Evolutionary conservation across 1,139 yeast genomes (phyloP).

Genomic region (Casaregolazyma lundiana): DNA sequence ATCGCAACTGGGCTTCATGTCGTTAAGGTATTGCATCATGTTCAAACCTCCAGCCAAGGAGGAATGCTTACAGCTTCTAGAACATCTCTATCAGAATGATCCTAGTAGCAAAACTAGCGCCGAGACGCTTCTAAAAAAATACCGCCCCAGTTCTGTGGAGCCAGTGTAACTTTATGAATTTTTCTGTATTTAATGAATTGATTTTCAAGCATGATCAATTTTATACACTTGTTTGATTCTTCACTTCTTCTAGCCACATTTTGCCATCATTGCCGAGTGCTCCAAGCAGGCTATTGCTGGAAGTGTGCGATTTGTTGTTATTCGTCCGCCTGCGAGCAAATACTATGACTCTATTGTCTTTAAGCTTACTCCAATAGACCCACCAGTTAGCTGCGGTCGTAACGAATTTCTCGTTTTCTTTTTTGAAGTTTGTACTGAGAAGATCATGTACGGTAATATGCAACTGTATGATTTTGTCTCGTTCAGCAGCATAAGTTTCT

Average conservation of each 20-base stretch:
- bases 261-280: conserved; percentile 31
- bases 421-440: conserved; percentile 10
- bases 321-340: conserved; percentile 29
- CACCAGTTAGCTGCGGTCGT: conserved; percentile 31
- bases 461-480: conserved; percentile 26
- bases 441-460: conserved; percentile 25
- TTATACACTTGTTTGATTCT: conserved; percentile 26
- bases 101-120: conserved; percentile 57
- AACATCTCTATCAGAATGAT: conserved; percentile 49
- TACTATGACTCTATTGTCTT: conserved; percentile 24
- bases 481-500: conserved; percentile 16
- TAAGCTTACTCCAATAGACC: conserved; percentile 29
- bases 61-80: conserved; percentile 60
- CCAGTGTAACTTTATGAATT: background rate
- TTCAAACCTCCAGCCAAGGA: conserved; percentile 80
- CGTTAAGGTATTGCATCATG: conserved; percentile 77
- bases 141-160: conserved; percentile 10
- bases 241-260: conserved; percentile 29
- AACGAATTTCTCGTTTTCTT: conserved; percentile 28
- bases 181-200: conserved; percentile 7
- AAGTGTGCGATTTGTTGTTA: conserved; percentile 19
- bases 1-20: conserved; percentile 67
- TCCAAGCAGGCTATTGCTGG: conserved; percentile 23
- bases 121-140: conserved; percentile 49
- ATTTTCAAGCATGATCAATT: background rate